Evolutionary conservation across 768 basidiomycete species (phyloP).

Genomic region (Russula virescens): DNA sequence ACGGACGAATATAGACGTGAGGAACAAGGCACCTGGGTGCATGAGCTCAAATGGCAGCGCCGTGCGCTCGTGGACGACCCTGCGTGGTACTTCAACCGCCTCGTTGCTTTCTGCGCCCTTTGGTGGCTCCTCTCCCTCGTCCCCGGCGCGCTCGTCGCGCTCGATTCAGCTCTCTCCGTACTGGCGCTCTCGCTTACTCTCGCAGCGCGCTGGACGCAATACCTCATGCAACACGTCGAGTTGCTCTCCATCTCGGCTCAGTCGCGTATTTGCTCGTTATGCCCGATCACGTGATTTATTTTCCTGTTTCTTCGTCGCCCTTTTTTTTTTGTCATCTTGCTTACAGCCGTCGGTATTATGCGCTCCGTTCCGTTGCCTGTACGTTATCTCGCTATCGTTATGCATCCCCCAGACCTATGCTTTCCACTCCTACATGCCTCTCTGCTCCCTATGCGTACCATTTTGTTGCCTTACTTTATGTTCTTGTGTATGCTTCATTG

Average conservation of each 20-base stretch:
- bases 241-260: background rate
- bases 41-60: slow-evolving; percentile 15
- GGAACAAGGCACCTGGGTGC: slow-evolving; percentile 16
- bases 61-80: slow-evolving; percentile 14
- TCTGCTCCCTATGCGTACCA: too few species aligned
- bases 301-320: background rate
- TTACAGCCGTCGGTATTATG: background rate
- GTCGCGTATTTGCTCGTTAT: too few species aligned
- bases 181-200: background rate
- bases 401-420: too few species aligned
- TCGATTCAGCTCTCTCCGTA: background rate
- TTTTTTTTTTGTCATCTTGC: background rate
- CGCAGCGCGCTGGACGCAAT: too few species aligned
- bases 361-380: background rate
- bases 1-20: slow-evolving; percentile 12
- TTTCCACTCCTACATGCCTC: too few species aligned
- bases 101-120: slow-evolving; percentile 10
- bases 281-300: too few species aligned
- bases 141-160: background rate
- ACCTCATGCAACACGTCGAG: background rate
- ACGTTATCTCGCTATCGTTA: background rate
- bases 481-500: too few species aligned
- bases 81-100: slow-evolving; percentile 15
- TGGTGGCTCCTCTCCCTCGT: slow-evolving; percentile 18
- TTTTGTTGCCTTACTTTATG: too few species aligned